These are phyloP conservation scores for Syzygium syzygioides DNA, from an alignment of 441 rosid species.

Conservation along the genomic window DNA sequence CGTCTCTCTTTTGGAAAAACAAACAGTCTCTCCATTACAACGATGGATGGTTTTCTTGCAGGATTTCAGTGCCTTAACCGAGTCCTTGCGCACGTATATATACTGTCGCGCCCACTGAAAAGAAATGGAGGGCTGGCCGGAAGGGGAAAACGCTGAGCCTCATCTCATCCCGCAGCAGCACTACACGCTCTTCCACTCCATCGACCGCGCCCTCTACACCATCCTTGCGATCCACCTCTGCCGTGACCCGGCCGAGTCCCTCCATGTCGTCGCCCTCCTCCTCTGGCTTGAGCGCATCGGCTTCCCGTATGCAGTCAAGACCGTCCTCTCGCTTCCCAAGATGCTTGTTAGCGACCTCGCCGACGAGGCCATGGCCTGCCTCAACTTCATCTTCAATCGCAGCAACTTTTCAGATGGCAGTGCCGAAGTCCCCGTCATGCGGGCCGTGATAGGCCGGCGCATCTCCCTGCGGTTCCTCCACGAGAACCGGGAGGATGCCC, in stretches of 20 bases:
- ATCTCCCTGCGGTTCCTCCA: constrained; percentile 24
- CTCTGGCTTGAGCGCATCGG: constrained; percentile 45
- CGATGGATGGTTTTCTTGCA: not conserved
- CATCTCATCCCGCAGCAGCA: constrained; percentile 16
- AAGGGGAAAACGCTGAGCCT: not conserved
- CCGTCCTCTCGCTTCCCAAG: constrained; percentile 28
- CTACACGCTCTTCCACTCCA: constrained; percentile 32
- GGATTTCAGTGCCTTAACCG: not conserved
- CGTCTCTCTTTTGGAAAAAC: not conserved
- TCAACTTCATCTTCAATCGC: constrained; percentile 13
- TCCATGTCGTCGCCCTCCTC: constrained; percentile 38
- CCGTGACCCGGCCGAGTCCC: constrained; percentile 37
- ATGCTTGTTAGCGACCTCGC: constrained; percentile 30
- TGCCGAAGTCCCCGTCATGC: constrained; percentile 24
- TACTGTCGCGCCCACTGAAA: not conserved
- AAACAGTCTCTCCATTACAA: not conserved
- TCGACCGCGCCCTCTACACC: constrained; percentile 37
- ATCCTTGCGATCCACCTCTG: constrained; percentile 29
- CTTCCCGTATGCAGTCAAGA: constrained; percentile 12
- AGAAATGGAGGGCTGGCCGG: not conserved
- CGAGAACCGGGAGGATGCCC: constrained; percentile 12
- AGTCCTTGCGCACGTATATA: not conserved
- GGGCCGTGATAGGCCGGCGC: constrained; percentile 17
- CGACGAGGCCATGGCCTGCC: constrained; percentile 37
- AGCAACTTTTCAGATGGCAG: not conserved